Evolutionary conservation across 495 filamentous ascomycete genomes (phyloP), one percentile per base, ranked within the genome.

Genomic region (Margaritispora aquatica): DNA sequence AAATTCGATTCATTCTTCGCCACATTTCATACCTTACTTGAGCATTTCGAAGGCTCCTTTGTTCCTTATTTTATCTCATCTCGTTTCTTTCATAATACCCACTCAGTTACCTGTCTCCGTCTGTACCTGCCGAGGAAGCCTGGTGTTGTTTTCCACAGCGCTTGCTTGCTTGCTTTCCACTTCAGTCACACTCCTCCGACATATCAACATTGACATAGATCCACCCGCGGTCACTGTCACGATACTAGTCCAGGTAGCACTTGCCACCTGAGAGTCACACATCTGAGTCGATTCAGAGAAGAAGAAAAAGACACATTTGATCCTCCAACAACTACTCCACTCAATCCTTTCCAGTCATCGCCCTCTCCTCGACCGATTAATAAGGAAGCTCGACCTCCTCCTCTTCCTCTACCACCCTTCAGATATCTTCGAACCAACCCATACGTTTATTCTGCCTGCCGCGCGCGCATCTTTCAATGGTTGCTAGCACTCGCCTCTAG

Each of bases 281-380:
- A 34, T 34, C 47, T 8, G 21, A 50, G 29, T 44, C 38, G 38
- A 44, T 17, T 17, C 36, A n/a, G n/a, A n/a, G n/a, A n/a, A n/a
- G n/a, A n/a, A n/a, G n/a, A n/a, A 61, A 58, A 61, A 58, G 50
- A 57, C 58, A 58, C 50, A 55, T 58, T 59, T 56, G 55, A 59
- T 46, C n/a, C n/a, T 36, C 29, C 31, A 22, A 52, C 54, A 41
- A 55, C 64, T 59, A 70, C 70, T 71, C 71, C 68, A 63, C 71
- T 72, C 70, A 73, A 59, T 67, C 62, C 54, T 70, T 68, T 46
- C 57, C 59, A 36, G 63, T 66, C 55, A 29, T 57, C 26, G 55
- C 52, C 54, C 63, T 60, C 47, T 60, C 61, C 26, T 54, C 62
- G 29, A 52, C 60, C 27, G 29, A 58, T 44, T 44, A 9, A 10